Evolutionary conservation across 768 basidiomycete genomes (phyloP).

Genomic region (Suillus ampliporus): DNA sequence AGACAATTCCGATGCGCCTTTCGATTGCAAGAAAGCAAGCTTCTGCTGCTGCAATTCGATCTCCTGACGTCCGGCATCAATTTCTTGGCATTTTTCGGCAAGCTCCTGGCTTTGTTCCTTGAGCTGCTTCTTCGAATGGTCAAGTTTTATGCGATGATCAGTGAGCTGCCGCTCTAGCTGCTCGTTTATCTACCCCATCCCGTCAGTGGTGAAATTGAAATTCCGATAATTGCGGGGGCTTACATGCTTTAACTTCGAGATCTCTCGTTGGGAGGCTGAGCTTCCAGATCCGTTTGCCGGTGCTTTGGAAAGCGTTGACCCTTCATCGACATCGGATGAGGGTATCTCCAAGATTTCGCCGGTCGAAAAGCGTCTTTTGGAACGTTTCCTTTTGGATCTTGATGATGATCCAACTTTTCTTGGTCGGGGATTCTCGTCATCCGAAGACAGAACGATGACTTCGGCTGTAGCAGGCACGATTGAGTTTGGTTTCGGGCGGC

Average conservation of each 20-base stretch:
- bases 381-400: conserved; percentile 11
- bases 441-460: conserved; percentile 42
- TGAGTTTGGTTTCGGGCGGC: conserved; percentile 19
- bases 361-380: conserved; percentile 22
- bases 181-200: not conserved
- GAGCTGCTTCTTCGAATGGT: conserved; percentile 16
- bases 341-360: conserved; percentile 61
- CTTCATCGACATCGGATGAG: conserved; percentile 63
- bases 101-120: conserved; percentile 20
- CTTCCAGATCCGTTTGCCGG: conserved; percentile 22
- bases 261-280: conserved; percentile 42
- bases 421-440: conserved; percentile 30
- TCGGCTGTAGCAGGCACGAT: conserved; percentile 22
- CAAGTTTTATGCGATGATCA: conserved; percentile 27
- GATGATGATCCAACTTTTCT: conserved; percentile 24
- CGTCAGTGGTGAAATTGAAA: not conserved
- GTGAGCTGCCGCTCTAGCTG: not conserved
- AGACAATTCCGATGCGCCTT: not conserved
- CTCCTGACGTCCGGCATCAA: not conserved
- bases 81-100: conserved; percentile 2
- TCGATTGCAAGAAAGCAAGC: not conserved
- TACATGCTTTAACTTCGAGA: conserved; percentile 52
- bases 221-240: conserved; percentile 9
- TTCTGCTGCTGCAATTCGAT: conserved; percentile 3
- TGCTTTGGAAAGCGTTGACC: conserved; percentile 10